phyloP scores from a whole-genome alignment of 2,329 filamentous ascomycete genomes.

The Exophiala calicioides region DNA sequence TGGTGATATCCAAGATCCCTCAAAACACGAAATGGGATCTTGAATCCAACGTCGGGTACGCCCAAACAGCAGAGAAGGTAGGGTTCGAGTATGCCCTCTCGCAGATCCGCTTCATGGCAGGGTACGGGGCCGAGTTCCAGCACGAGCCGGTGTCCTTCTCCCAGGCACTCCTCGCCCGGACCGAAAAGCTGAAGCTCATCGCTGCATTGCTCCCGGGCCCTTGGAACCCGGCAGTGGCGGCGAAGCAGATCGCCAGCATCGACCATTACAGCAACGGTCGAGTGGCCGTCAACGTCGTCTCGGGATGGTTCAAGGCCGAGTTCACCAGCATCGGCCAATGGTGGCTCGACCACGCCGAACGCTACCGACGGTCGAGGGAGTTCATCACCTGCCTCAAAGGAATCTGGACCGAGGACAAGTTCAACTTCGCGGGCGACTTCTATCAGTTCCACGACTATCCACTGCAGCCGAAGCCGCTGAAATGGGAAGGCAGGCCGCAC shows the following conservation, averaged over 20 bases:
- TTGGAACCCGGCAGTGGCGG: conserved; percentile 54
- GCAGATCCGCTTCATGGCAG: conserved; percentile 57
- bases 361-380: conserved; percentile 53
- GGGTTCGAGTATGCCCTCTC: conserved; percentile 56
- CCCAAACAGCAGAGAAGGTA: conserved; percentile 49
- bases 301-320: conserved; percentile 57
- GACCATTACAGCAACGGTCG: conserved; percentile 53
- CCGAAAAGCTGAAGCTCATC: conserved; percentile 53
- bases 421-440: conserved; percentile 55
- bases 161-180: conserved; percentile 51
- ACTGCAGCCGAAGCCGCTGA: conserved; percentile 53
- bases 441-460: conserved; percentile 56
- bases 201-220: conserved; percentile 54
- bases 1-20: conserved; percentile 56
- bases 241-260: conserved; percentile 57
- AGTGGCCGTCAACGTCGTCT: conserved; percentile 52
- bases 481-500: conserved; percentile 46
- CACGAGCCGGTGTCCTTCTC: conserved; percentile 57
- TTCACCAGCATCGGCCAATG: conserved; percentile 55
- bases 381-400: conserved; percentile 55
- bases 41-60: conserved; percentile 52
- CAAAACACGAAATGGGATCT: conserved; percentile 54
- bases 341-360: conserved; percentile 57
- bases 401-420: conserved; percentile 55
- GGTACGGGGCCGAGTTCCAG: conserved; percentile 52